A percentile compares a stretch with the other conserved stretches of the same genome.
Evolutionary conservation across 805 yeast species (phyloP).

Genomic region (Wickerhamiella alocasiicola): DNA sequence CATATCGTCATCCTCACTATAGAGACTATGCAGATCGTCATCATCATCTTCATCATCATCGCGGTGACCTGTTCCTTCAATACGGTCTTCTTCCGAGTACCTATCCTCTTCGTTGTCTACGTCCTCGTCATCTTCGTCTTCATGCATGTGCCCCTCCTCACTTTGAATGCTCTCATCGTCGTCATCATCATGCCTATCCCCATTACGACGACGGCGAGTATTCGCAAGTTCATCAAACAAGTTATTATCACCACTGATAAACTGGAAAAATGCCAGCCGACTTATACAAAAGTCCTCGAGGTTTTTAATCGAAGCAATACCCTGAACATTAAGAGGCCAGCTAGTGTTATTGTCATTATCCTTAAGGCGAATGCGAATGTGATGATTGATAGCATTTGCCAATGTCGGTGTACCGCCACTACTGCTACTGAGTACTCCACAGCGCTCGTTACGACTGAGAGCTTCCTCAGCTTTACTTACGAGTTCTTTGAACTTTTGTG

Average conservation of each 20-base stretch:
- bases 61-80: background rate
- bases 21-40: background rate
- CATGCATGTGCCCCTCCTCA: constrained; percentile 12
- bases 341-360: constrained; percentile 1
- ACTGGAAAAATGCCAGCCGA: constrained; percentile 23
- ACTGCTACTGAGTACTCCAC: constrained; percentile 5
- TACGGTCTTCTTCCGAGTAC: background rate
- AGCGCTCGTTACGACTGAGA: constrained; percentile 12
- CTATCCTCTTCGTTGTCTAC: background rate
- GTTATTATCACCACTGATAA: constrained; percentile 10
- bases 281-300: constrained; percentile 35
- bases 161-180: constrained; percentile 15
- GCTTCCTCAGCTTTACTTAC: constrained; percentile 12
- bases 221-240: constrained; percentile 7
- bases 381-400: constrained; percentile 9
- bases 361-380: constrained; percentile 11
- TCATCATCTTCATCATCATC: constrained; percentile 11
- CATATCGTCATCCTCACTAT: background rate
- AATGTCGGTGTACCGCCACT: background rate
- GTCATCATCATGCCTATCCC: constrained; percentile 3
- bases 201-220: background rate
- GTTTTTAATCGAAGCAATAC: constrained; percentile 38
- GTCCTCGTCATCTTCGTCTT: constrained; percentile 9
- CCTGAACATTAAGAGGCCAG: constrained; percentile 35
- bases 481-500: background rate